Base-by-base conservation (phyloP, 768 basidiomycete genomes). In the Leccinum sublutescens region DNA sequence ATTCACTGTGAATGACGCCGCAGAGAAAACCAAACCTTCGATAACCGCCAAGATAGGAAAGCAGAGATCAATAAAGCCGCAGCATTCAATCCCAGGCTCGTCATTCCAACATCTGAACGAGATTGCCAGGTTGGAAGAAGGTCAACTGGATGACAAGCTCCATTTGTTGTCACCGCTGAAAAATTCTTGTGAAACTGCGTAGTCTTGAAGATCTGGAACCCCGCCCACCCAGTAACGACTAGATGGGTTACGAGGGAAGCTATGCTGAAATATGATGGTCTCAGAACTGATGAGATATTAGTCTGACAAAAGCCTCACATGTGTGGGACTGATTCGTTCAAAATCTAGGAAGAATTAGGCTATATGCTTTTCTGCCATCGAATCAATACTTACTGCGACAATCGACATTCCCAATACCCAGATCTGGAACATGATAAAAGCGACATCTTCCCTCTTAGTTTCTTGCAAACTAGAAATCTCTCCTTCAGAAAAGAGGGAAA, bases 291-390 rank as follows among this genome's bases (percentile, higher is more conserved):
- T n/a, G 12, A 31, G 29, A 49, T 8, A 19, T 38, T 38, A 14
- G 34, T 5, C 5, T 17, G 17, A 34, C 47, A 34, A 34, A 11
- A 19, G 31, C 34, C 72, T 59, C 60, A 79, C 72, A 85, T 85
- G 61, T 92, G 91, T 2, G 91, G 91, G 60, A 91, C 89, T 3
- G 89, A 91, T 74, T 92, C 89, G 71, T 91, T 91, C 58, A 82
- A 66, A 56, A 82, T 61, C 68, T 72, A 58, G 9, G 9, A 34
- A 36, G 31, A 12, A 52, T 54, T 33, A 56, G 31, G 47, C 9
- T 11, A 15, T 8, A n/a, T 49, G 19, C 15, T 47, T 50, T 14
- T 38, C 23, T 67, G 31, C 82, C 68, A 19, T 59, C 38, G 10
- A 61, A 52, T 40, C 58, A 2, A 25, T 52, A 64, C 73, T 63